Evolutionary conservation across 176 grass and related monocot species (phyloP), one percentile per base, ranked within the genome.

Genomic region (Avena atlantica): DNA sequence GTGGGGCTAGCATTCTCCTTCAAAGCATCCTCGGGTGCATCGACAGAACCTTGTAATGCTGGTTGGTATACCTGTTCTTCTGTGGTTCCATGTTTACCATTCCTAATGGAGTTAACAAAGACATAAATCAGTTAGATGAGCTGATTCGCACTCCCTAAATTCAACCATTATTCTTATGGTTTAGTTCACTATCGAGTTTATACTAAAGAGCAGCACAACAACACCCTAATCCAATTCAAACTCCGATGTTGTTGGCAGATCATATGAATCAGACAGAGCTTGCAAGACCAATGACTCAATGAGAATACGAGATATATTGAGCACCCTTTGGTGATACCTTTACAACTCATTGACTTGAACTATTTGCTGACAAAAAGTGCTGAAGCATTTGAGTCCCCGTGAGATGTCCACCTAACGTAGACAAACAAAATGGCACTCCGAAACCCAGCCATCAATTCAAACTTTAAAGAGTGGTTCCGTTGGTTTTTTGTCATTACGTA

Each of bases 11-110:
- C 45, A 17, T 40, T 83, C 36, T 90, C 85, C 88, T 78, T 92
- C 57, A 66, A 52, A 49, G 51, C 84, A 23, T 87, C 86, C 51
- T 84, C 83, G 48, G 88, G 80, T 79, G 77, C 87, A 44, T 83
- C 88, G 48, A 89, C 71, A 85, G 87, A 86, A 42, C 21, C 86
- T 66, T 85, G 85, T 53, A 89, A 80, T 55, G 77, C 27, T 61
- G 68, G 69, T 8, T 63, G 42, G 6, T 45, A 42, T 9, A 2
- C 62, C 40, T 71, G 84, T 63, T 81, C 70, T 81, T 70, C 70
- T 81, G 77, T 4, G 5, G 9, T n/a, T 1, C 65, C 76, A 81
- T 7, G 20, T 8, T 51, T 70, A 36, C 90, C 86, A 81, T 91
- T 88, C 57, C 90, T 91, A 25, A 48, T 47, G 50, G n/a, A 81